These are phyloP conservation scores for Paramarasmius palmivorus DNA, from an alignment of 1,284 basidiomycete genomes.

Conservation along the genomic window DNA sequence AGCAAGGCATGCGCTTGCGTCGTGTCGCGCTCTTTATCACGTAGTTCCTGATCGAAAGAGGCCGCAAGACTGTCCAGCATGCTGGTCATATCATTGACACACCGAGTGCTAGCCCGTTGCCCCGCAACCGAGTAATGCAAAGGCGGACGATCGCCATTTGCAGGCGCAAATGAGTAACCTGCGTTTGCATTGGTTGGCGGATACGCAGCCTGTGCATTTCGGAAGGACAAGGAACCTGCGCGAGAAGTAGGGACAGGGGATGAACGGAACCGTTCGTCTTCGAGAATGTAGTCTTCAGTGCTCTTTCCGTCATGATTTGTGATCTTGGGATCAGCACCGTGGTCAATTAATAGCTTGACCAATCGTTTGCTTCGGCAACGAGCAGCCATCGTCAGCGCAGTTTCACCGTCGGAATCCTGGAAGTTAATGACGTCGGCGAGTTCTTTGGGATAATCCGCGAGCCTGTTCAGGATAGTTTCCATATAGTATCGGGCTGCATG, in stretches of 20 bases:
- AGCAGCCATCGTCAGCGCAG: conserved; percentile 95
- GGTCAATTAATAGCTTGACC: conserved; percentile 94
- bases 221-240: conserved; percentile 62
- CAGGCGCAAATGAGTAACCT: conserved; percentile 45
- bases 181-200: conserved; percentile 40
- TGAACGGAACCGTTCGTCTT: conserved; percentile 95
- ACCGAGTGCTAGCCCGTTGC: conserved; percentile 84
- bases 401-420: conserved; percentile 99
- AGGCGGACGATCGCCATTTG: conserved; percentile 62
- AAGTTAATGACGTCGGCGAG: conserved; percentile 99
- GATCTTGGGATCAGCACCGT: conserved; percentile 96
- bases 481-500: conserved; percentile 99
- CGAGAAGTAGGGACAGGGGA: conserved; percentile 81
- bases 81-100: conserved; percentile 81
- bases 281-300: conserved; percentile 98
- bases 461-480: conserved; percentile 90
- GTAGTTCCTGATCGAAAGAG: conserved; percentile 93
- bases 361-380: conserved; percentile 96
- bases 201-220: conserved; percentile 61
- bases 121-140: conserved; percentile 88
- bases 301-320: conserved; percentile 95
- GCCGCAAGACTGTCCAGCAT: conserved; percentile 90
- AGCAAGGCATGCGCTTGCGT: conserved; percentile 89
- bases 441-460: conserved; percentile 96
- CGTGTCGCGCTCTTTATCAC: conserved; percentile 90